Evolutionary conservation across 75 land plant species (phyloP).

Genomic region (Isoetes taiwanensis): DNA sequence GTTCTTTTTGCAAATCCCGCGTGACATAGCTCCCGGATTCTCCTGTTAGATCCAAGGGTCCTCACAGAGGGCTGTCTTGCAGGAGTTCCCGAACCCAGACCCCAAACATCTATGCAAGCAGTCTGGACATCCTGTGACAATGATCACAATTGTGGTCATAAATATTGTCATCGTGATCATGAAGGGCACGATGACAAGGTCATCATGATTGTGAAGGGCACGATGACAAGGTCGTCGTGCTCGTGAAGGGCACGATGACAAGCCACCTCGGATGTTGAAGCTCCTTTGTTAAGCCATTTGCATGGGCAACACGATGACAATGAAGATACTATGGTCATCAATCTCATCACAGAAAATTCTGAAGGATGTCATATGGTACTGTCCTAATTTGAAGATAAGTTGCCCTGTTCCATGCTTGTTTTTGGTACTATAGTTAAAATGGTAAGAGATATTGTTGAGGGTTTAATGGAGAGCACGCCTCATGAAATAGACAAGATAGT

Average conservation of each 20-base stretch:
- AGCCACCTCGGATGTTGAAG: too few species aligned
- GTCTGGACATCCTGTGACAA: constrained; percentile 47
- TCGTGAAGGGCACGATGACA: too few species aligned
- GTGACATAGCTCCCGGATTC: too few species aligned
- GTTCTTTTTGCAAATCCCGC: constrained; percentile 64
- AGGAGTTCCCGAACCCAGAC: too few species aligned
- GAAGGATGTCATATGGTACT: constrained; percentile 73
- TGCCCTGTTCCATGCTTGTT: constrained; percentile 66
- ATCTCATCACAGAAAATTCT: too few species aligned
- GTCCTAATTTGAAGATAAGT: constrained; percentile 59
- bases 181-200: constrained; percentile 16
- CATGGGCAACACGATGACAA: too few species aligned
- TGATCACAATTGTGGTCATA: constrained; percentile 23
- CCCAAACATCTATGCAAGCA: too few species aligned
- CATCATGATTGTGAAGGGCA: too few species aligned
- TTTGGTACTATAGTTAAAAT: constrained; percentile 56
- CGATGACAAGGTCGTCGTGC: neutral
- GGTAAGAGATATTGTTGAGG: constrained; percentile 57
- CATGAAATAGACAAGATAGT: constrained; percentile 62
- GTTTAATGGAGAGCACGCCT: constrained; percentile 87
- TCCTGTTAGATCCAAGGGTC: too few species aligned
- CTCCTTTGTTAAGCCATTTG: too few species aligned
- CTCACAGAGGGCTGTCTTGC: too few species aligned
- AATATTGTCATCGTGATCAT: constrained; percentile 35
- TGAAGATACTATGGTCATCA: too few species aligned